These are phyloP conservation scores for Boletus semigastroideus DNA, from an alignment of 1,284 basidiomycete genomes.

Conservation along the genomic window DNA sequence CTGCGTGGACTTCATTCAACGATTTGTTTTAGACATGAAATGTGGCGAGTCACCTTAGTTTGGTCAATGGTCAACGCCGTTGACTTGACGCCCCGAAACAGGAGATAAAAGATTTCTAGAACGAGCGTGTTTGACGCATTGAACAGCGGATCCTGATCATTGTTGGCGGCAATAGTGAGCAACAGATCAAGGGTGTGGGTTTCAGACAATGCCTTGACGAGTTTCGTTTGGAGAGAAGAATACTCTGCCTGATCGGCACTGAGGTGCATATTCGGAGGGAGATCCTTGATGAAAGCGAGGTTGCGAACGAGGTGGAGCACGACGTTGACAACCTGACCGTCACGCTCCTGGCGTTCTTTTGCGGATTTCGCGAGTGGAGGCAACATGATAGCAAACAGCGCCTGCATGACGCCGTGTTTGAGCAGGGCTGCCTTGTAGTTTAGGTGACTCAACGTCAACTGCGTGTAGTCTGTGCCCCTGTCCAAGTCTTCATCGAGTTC, in stretches of 20 bases:
- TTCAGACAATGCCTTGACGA: constrained; percentile 71
- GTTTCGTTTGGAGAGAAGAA: constrained; percentile 72
- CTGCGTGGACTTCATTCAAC: constrained; percentile 35
- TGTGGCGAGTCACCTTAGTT: constrained; percentile 49
- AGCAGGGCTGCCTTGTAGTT: constrained; percentile 84
- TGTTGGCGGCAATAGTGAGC: constrained; percentile 79
- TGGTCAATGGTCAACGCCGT: constrained; percentile 64
- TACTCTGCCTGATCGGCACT: constrained; percentile 77
- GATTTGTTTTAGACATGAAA: constrained; percentile 1
- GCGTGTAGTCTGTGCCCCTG: constrained; percentile 82
- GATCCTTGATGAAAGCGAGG: constrained; percentile 86
- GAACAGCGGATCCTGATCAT: constrained; percentile 69
- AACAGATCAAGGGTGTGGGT: constrained; percentile 78
- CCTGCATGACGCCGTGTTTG: constrained; percentile 62
- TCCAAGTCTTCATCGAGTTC: constrained; percentile 82
- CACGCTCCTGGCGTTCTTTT: constrained; percentile 72
- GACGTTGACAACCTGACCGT: constrained; percentile 84
- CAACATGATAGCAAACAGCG: constrained; percentile 67
- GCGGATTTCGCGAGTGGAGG: constrained; percentile 64
- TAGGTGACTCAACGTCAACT: constrained; percentile 75
- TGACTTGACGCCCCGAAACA: constrained; percentile 78
- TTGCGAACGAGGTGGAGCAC: constrained; percentile 90
- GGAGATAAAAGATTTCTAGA: constrained; percentile 87
- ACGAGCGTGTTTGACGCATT: constrained; percentile 84
- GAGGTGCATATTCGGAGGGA: constrained; percentile 62